These are phyloP conservation scores for Alternaria arbusti DNA, from an alignment of 2,329 filamentous ascomycete species.

Conservation along the genomic window DNA sequence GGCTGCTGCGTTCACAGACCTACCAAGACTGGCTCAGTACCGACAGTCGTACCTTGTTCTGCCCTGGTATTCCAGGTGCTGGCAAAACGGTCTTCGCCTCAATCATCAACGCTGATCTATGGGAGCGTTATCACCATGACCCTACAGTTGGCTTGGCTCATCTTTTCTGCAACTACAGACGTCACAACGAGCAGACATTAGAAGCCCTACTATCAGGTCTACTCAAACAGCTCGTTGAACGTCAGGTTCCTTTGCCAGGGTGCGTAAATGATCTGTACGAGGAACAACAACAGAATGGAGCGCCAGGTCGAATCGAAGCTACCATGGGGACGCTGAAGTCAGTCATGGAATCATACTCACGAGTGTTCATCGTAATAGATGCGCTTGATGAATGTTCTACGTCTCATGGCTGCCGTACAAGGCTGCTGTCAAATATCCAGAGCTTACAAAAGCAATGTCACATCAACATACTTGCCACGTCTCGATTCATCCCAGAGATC, in stretches of 20 bases:
- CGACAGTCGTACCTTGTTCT: background rate
- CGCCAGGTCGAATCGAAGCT: too few species aligned
- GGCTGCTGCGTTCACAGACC: background rate
- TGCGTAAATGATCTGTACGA: too few species aligned
- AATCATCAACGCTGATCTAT: background rate
- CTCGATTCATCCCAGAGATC: background rate
- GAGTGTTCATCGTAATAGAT: background rate
- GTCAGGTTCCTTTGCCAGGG: too few species aligned
- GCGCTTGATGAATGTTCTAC: background rate
- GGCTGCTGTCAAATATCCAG: background rate
- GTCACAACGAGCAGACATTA: background rate
- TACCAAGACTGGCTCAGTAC: background rate
- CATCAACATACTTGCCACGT: background rate
- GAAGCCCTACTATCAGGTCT: background rate
- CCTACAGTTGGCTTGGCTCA: background rate
- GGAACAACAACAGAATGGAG: too few species aligned
- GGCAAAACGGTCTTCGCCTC: background rate
- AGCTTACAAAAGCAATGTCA: background rate
- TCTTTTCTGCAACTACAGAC: background rate
- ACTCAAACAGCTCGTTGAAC: background rate
- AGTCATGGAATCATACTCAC: too few species aligned
- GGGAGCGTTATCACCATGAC: background rate
- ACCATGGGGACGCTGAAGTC: too few species aligned
- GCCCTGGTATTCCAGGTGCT: background rate
- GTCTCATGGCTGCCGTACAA: background rate